Percentiles rank a stretch among this genome's conserved stretches.
Conservation (phyloP, 441 rosid species). For the Bruguiera hainesii region DNA sequence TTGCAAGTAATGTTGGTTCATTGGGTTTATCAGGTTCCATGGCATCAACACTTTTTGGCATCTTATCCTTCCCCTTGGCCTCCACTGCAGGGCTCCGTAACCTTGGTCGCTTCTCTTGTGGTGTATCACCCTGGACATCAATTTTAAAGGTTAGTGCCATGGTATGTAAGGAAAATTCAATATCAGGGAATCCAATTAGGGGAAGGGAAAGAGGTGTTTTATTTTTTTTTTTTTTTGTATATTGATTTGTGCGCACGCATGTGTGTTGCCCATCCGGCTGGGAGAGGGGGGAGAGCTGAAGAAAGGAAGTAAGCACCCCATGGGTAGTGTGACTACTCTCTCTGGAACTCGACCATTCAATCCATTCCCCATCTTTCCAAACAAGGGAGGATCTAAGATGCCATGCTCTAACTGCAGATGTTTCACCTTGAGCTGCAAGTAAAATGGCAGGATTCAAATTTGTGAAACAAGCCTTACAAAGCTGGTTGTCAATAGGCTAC, state of each 20-base stretch:
- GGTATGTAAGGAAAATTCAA: conserved; percentile 14
- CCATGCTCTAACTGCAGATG: conserved; percentile 58
- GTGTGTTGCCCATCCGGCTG: no score
- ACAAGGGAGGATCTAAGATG: conserved; percentile 81
- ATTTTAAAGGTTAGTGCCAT: conserved; percentile 20
- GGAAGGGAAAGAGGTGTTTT: not conserved
- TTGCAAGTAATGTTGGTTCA: conserved; percentile 47
- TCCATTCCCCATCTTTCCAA: conserved; percentile 91
- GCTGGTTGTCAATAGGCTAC: conserved; percentile 2
- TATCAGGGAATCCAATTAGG: not conserved
- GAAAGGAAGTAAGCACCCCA: conserved; percentile 40
- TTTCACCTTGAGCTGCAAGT: conserved; percentile 70
- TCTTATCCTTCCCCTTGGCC: conserved; percentile 52
- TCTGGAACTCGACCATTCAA: conserved; percentile 60
- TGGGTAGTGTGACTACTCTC: conserved; percentile 35
- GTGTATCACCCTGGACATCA: conserved; percentile 80
- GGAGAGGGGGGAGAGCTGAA: not conserved
- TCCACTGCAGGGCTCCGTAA: conserved; percentile 41
- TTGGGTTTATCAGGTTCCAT: conserved; percentile 41
- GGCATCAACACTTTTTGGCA: conserved; percentile 29
- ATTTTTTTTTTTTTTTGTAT: no score
- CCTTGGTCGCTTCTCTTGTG: conserved; percentile 73
- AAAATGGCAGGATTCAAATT: conserved; percentile 15
- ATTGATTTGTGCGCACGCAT: no score
- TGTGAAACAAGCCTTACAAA: conserved; percentile 1